phyloP scores from a whole-genome alignment of 2,329 filamentous ascomycete species.

The Lizonia empirigonia region DNA sequence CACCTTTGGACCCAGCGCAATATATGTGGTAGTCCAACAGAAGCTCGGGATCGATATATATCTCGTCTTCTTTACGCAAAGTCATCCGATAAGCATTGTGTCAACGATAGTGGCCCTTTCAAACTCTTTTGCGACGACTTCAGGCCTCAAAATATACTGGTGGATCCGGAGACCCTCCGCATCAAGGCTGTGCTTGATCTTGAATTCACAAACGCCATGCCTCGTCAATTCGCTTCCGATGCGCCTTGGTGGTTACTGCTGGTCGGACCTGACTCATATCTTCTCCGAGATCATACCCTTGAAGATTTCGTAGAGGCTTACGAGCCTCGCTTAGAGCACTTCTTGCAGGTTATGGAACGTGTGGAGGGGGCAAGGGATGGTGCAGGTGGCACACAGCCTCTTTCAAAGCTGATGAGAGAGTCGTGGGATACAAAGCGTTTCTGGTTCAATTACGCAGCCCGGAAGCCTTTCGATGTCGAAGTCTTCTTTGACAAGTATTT shows the following conservation, averaged over 20 bases:
- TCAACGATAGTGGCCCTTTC: conserved; percentile 45
- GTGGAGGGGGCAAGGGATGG: conserved; percentile 31
- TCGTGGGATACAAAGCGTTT: conserved; percentile 46
- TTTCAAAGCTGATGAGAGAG: conserved; percentile 43
- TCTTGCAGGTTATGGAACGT: conserved; percentile 44
- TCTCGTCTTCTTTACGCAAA: conserved; percentile 23
- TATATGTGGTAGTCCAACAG: conserved; percentile 26
- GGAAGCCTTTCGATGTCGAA: conserved; percentile 48
- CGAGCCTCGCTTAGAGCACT: conserved; percentile 46
- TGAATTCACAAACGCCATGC: conserved; percentile 53
- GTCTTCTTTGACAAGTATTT: conserved; percentile 9
- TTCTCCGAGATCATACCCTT: conserved; percentile 23
- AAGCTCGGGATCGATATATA: conserved; percentile 33
- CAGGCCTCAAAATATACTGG: conserved; percentile 49
- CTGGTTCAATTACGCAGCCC: conserved; percentile 49
- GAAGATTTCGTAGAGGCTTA: conserved; percentile 36
- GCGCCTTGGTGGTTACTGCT: conserved; percentile 52
- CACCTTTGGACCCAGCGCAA: conserved; percentile 33
- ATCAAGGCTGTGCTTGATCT: conserved; percentile 50
- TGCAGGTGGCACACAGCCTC: conserved; percentile 8
- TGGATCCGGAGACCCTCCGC: conserved; percentile 43
- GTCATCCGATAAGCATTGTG: conserved; percentile 19
- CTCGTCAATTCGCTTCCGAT: conserved; percentile 48
- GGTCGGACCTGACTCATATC: conserved; percentile 30
- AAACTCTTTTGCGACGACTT: conserved; percentile 51